These are phyloP conservation scores for Davidsoniella neocaledoniae DNA, from an alignment of 2,329 filamentous ascomycete species.

Conservation along the genomic window DNA sequence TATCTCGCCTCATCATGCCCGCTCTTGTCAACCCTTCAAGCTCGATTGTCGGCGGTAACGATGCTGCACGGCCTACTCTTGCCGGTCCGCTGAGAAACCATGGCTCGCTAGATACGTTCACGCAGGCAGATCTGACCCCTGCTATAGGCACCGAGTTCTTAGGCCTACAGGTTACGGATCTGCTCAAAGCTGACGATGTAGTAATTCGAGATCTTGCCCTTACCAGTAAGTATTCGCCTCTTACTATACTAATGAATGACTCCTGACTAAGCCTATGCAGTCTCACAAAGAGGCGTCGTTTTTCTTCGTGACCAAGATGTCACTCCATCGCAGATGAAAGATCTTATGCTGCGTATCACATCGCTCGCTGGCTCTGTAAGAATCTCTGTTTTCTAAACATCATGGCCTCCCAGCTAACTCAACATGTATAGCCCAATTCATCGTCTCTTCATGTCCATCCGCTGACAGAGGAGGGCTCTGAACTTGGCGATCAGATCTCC, in stretches of 20 bases:
- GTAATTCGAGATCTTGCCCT: conserved; percentile 43
- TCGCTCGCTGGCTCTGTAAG: conserved; percentile 30
- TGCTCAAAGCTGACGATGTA: conserved; percentile 36
- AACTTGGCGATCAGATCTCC: conserved; percentile 38
- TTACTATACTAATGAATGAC: neutral
- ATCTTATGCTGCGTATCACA: conserved; percentile 40
- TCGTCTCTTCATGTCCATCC: conserved; percentile 46
- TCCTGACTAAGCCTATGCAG: conserved; percentile 19
- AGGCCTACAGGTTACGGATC: conserved; percentile 29
- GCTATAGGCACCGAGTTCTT: conserved; percentile 38
- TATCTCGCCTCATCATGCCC: conserved; percentile 7
- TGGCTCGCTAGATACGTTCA: conserved; percentile 26
- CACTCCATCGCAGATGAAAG: conserved; percentile 41
- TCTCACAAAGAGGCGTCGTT: conserved; percentile 46
- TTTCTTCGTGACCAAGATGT: conserved; percentile 46
- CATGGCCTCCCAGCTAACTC: neutral
- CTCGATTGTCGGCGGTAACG: conserved; percentile 9
- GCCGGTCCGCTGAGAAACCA: conserved; percentile 19
- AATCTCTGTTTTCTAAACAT: neutral
- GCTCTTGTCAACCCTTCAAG: neutral
- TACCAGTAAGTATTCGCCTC: conserved; percentile 27
- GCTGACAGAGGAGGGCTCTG: conserved; percentile 34
- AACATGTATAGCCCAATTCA: conserved; percentile 28
- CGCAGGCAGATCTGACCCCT: conserved; percentile 33
- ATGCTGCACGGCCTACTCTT: conserved; percentile 4